phyloP scores from a whole-genome alignment of 2,329 filamentous ascomycete genomes.

The Curvularia spicifera region DNA sequence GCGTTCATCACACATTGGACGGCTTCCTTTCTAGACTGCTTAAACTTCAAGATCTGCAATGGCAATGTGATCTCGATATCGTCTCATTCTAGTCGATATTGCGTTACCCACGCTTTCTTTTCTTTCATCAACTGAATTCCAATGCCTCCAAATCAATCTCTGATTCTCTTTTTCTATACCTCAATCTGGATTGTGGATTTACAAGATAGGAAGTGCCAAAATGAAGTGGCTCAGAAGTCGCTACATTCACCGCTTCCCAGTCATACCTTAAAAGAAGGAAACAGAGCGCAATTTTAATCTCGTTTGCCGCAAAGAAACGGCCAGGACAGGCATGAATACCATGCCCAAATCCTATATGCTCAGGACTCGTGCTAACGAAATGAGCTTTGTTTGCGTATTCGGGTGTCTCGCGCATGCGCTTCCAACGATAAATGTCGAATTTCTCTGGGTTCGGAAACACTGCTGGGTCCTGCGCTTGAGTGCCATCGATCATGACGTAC shows the following conservation, averaged over 20 bases:
- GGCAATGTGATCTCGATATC: too few species aligned
- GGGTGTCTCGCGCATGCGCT: not conserved
- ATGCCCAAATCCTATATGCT: not conserved
- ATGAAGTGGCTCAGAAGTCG: not conserved
- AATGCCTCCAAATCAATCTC: not conserved
- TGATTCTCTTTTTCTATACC: not conserved
- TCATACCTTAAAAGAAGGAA: conserved; percentile 2
- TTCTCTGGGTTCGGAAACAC: not conserved
- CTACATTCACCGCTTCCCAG: not conserved
- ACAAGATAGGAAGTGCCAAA: not conserved
- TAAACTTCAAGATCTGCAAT: too few species aligned
- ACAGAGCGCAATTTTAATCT: conserved; percentile 25
- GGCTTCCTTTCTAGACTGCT: too few species aligned
- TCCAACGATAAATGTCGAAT: conserved; percentile 5
- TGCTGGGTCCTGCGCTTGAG: not conserved
- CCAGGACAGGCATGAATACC: conserved; percentile 2
- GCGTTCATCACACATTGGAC: too few species aligned
- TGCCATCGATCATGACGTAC: not conserved
- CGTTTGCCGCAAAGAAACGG: conserved; percentile 31
- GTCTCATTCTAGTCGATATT: too few species aligned
- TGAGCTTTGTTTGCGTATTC: not conserved
- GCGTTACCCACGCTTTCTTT: too few species aligned
- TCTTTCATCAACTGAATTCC: not conserved
- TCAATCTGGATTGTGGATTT: not conserved
- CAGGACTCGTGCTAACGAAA: not conserved